Evolutionary conservation across 164 flowering plant species (phyloP).

Genomic region (Kalanchoe fedtschenkoi): DNA sequence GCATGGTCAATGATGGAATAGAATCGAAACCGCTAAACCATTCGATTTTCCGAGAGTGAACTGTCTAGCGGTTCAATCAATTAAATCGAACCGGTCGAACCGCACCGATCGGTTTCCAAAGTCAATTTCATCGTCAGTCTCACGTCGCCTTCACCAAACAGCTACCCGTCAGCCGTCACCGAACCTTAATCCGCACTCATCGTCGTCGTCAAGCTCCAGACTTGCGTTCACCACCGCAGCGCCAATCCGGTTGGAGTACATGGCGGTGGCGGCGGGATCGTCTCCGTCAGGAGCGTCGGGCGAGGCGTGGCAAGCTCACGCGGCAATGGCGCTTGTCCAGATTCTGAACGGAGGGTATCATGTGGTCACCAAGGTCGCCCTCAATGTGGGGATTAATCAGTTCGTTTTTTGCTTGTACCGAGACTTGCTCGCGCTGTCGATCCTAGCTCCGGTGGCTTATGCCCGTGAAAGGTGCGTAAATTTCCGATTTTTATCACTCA

Average conservation of each 20-base stretch:
- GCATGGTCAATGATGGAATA: too few relatives aligned
- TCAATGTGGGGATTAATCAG: slow-evolving; percentile 81
- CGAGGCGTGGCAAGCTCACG: slow-evolving; percentile 57
- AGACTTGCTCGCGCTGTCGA: slow-evolving; percentile 69
- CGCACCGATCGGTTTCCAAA: too few relatives aligned
- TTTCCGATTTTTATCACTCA: background rate
- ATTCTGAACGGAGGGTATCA: slow-evolving; percentile 75
- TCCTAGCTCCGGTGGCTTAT: slow-evolving; percentile 81
- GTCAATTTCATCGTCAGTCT: slow-evolving; percentile 1
- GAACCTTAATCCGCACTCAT: background rate
- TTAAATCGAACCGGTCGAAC: too few relatives aligned
- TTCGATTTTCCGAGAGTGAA: too few relatives aligned
- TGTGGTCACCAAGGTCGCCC: slow-evolving; percentile 80
- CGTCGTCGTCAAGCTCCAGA: background rate
- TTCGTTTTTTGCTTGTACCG: slow-evolving; percentile 81
- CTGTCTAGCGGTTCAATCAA: too few relatives aligned
- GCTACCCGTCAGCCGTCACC: background rate
- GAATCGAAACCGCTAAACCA: too few relatives aligned
- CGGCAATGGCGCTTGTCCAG: slow-evolving; percentile 69
- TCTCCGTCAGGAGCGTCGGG: slow-evolving; percentile 7
- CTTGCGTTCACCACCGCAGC: background rate
- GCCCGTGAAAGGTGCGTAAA: slow-evolving; percentile 47
- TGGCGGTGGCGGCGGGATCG: slow-evolving; percentile 16
- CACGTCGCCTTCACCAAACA: background rate
- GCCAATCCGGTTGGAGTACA: background rate